Base-by-base conservation (phyloP, 768 basidiomycete species). In the Trametes villosa region DNA sequence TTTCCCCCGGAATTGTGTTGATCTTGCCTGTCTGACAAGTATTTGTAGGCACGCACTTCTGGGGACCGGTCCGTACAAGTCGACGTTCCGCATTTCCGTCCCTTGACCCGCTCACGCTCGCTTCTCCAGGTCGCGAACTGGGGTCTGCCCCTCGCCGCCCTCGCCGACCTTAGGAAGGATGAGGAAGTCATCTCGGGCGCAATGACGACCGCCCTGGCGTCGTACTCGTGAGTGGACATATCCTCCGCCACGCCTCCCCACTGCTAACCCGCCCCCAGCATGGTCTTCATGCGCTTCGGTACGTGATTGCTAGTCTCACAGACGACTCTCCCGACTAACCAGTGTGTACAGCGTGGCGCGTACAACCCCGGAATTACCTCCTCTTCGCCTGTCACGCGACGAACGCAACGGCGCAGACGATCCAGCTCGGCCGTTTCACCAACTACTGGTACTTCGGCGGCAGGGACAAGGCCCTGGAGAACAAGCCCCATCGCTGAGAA, bases 221-320 rank as follows among this genome's bases (percentile, higher is more conserved):
- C 80, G 59, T 99, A 99, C 76, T 98, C 96, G 96, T 98, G 71
- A 77, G 94, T 88, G 48, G 31, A 41, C n/a, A 33, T 61, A 33
- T 26, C 34, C 38, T 44, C 49, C 48, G 46, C 44, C 11, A 9
- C 22, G 12, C 36, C 33, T 47, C 20, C 29, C 53, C 33, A 8
- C 20, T 46, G 26, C 36, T 50, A 22, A 42, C 24, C 24, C 50
- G 41, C 40, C 27, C 44, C 33, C 44, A 85, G 85, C 4, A 68
- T 81, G 73, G 93, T 97, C 62, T 98, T 98, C 80, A 96, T 95
- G 90, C 92, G 96, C 18, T 96, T 96, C 68, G 94, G 94, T 94
- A 67, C 44, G 69, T 67, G 40, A 11, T 49, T 22, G 42, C 27
- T 33, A 4, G 50, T 5, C 13, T 27, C 33, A n/a, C 27, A n/a